Conservation (phyloP, 73 alveolate genomes). For the Breviolum minutum region DNA sequence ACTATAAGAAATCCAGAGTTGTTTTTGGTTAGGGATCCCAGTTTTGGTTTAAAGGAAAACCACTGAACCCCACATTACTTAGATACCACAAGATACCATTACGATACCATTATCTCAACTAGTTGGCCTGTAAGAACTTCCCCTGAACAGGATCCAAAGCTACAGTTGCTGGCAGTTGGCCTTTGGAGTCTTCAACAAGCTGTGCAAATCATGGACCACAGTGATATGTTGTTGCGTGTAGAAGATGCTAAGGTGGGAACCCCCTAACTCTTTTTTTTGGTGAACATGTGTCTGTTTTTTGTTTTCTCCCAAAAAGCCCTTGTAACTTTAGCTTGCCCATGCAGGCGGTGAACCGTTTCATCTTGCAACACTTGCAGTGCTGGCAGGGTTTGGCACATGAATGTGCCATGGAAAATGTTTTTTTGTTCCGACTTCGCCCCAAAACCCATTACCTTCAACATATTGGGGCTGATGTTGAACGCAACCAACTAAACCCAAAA, state of each 20-base stretch:
- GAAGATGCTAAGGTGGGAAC: background rate
- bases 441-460: background rate
- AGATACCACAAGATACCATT: too few species aligned
- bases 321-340: background rate
- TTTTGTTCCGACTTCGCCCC: background rate
- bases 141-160: background rate
- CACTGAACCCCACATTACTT: too few species aligned
- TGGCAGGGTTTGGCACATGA: background rate
- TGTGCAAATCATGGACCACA: background rate
- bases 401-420: background rate
- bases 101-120: too few species aligned
- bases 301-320: background rate
- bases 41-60: background rate
- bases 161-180: background rate
- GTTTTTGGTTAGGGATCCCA: background rate
- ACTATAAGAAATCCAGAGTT: background rate
- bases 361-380: background rate
- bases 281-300: background rate
- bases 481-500: background rate
- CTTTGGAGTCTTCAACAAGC: background rate
- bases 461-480: background rate
- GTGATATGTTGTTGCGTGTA: background rate
- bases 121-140: background rate
- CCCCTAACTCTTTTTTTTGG: background rate
- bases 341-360: background rate